A percentile compares a stretch with the other conserved stretches of the same genome.
Conservation (phyloP, 2,329 filamentous ascomycete species). For the Exophiala viscosa region DNA sequence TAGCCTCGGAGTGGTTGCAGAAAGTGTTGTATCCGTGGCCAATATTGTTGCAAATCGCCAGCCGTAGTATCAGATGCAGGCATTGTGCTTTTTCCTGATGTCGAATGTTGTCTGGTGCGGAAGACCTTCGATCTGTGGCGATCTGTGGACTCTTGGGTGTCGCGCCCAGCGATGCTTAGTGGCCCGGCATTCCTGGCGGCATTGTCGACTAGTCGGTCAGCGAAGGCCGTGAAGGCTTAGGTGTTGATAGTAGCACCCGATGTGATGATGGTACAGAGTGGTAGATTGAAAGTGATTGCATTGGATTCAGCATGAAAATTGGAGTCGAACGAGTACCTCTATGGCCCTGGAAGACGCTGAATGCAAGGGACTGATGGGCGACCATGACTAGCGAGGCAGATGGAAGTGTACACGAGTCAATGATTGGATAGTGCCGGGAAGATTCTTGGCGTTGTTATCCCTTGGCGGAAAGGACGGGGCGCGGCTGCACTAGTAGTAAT, state of each 20-base stretch:
- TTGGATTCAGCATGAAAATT: constrained; percentile 3
- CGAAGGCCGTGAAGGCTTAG: background rate
- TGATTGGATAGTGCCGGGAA: constrained; percentile 17
- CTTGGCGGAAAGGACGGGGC: constrained; percentile 1
- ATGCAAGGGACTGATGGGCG: constrained; percentile 9
- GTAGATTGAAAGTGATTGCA: background rate
- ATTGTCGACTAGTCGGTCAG: background rate
- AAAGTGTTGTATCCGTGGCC: no score
- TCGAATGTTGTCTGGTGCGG: no score
- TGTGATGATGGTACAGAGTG: background rate
- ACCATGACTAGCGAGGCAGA: constrained; percentile 10
- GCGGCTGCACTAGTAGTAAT: background rate
- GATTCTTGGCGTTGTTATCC: constrained; percentile 1
- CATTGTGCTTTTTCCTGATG: no score
- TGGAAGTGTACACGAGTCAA: constrained; percentile 8
- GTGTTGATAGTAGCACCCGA: constrained; percentile 8
- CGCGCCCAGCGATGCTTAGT: no score
- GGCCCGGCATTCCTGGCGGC: background rate
- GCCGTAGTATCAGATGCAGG: no score
- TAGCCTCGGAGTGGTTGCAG: no score
- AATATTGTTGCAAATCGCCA: no score
- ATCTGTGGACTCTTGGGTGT: no score
- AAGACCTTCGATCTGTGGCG: no score
- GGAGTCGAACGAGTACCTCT: constrained; percentile 23
- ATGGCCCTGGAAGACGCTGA: constrained; percentile 5